Evolutionary conservation across 257 asterid species (phyloP), one percentile per base, ranked within the genome.

Genomic region (Solanum clarkiae): DNA sequence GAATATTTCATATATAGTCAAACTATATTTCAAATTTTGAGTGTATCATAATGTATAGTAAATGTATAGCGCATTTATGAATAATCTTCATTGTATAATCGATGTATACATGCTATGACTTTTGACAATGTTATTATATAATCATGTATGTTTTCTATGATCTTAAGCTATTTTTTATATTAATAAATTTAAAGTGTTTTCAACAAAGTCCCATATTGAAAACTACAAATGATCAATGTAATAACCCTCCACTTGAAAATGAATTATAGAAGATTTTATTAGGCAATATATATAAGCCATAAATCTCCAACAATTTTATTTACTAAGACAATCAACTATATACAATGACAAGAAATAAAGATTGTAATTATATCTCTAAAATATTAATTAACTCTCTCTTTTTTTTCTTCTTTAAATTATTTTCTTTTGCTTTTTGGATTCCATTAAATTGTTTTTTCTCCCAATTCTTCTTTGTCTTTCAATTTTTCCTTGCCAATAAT

Each of bases 401-500:
- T 22, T 20, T 24, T 47, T 51, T 4, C 42, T 47, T 17, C 13
- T 53, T 88, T 87, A 92, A 55, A 74, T 81, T n/a, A 47, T 69
- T 87, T 87, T 93, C 90, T 90, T 93, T 87, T 79, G 92, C 55
- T 91, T 93, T 62, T 84, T 86, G 1, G 65, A 84, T 36, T 92
- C 87, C 24, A 86, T 26, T 7, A 44, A 10, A 72, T 79, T 84
- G 83, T 92, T 47, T 88, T 87, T 85, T 9, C 88, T 86, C 49
- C 85, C 86, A 68, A 83, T 44, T 57, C 60, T 40, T 45, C 70
- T 77, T 10, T 56, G 86, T 10, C 75, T 86, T 87, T 84, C 88
- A 62, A 29, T 82, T 84, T 77, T 89, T 26, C 81, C 29, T 87
- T 86, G 82, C 62, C 45, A 75, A 44, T 85, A 91, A 13, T 45